Evolutionary conservation across 371 early-diverging fungal species (phyloP), one percentile per base, ranked within the genome.

Genomic region (Apophysomyces elegans): DNA sequence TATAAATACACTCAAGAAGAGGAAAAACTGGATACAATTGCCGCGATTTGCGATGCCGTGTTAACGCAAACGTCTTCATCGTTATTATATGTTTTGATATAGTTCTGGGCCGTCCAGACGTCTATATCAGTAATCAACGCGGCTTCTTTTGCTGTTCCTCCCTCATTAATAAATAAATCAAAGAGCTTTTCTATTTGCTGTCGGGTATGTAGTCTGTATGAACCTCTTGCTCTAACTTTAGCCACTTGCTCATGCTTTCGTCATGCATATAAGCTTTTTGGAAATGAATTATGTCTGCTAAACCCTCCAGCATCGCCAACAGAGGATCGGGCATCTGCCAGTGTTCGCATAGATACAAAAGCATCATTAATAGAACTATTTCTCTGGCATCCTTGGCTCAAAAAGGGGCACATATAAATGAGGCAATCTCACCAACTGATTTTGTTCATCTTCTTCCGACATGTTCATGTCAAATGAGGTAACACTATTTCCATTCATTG

Each of bases 111-210:
- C 9, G 66, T 65, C 36, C 61, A 26, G 26, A 65, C 41, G 43
- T 60, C 61, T 21, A 65, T 60, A 8, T 56, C 54, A 2, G 56
- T 59, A 18, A 64, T 58, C 58, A 67, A 26, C 32, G 54, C 50
- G 50, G 41, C 5, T 41, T 41, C 41, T 13, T 5, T 41, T 4
- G 41, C 41, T 11, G 3, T 41, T 62, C 39, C 57, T 62, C 41
- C 45, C 62, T 60, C 67, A 37, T 67, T 62, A 56, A 62, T 62
- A 45, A 62, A 62, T 39, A 67, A 56, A 67, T 56, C 62, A 62
- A 3, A 26, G 62, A 67, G 62, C 45, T 61, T 67, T 56, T 67
- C 62, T 36, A 67, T 62, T 44, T 67, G 61, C 21, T 67, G 54
- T 62, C 57, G 56, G 13, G 63, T 57, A 50, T 63, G 63, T 63